phyloP scores from a whole-genome alignment of 169 alveolate genomes.

The Plasmodium cynomolgi region DNA sequence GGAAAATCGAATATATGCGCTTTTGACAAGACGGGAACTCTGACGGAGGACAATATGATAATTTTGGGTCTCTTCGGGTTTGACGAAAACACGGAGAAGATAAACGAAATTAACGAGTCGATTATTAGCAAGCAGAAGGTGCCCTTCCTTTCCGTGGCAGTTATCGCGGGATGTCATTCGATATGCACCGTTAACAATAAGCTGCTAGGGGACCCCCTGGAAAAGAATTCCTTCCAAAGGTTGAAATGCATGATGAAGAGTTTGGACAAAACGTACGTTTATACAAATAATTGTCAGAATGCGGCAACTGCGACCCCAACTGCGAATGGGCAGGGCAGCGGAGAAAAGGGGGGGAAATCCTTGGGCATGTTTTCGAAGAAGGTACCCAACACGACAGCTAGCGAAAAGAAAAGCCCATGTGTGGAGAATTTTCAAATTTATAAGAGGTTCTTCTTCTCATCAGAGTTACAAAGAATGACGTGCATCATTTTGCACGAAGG shows the following conservation, averaged over 20 bases:
- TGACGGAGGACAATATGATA: slow-evolving; percentile 93
- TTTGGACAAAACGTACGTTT: slow-evolving; percentile 51
- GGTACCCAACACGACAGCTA: not conserved
- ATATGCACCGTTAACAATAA: slow-evolving; percentile 88
- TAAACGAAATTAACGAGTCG: slow-evolving; percentile 25
- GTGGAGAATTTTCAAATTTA: slow-evolving; percentile 80
- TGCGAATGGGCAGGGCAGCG: not conserved
- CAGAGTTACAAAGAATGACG: slow-evolving; percentile 91
- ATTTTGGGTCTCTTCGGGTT: slow-evolving; percentile 85
- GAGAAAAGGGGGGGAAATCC: not conserved
- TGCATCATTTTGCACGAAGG: slow-evolving; percentile 75
- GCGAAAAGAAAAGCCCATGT: slow-evolving; percentile 42
- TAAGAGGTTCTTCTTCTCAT: slow-evolving; percentile 88
- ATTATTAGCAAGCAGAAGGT: slow-evolving; percentile 46
- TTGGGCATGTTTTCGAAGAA: not conserved
- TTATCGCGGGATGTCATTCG: slow-evolving; percentile 96
- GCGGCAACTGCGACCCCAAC: not conserved
- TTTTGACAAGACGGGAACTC: slow-evolving; percentile 99
- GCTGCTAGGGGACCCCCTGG: slow-evolving; percentile 97
- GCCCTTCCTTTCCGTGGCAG: slow-evolving; percentile 88
- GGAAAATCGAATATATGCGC: slow-evolving; percentile 93
- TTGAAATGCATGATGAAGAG: slow-evolving; percentile 73
- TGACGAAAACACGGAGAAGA: slow-evolving; percentile 5
- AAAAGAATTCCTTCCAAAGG: slow-evolving; percentile 90
- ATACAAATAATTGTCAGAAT: slow-evolving; percentile 4